phyloP scores from a whole-genome alignment of 1,284 basidiomycete genomes.

The Kwoniella shivajii region DNA sequence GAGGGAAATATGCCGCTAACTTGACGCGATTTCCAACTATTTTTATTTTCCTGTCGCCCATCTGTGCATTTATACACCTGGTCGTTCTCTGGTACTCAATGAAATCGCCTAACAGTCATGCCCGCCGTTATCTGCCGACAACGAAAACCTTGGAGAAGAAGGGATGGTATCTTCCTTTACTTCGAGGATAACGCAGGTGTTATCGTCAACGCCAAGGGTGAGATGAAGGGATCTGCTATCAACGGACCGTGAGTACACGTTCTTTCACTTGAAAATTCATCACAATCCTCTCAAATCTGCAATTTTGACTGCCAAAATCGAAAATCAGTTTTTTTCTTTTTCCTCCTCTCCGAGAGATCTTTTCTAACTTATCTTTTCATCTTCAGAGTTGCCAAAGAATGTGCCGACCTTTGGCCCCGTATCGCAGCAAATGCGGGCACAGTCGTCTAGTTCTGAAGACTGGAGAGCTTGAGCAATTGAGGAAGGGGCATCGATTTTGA shows the following conservation, averaged over 20 bases:
- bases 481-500: neutral
- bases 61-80: no score
- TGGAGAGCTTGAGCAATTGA: neutral
- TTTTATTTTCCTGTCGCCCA: neutral
- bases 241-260: constrained; percentile 70
- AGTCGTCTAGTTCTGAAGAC: constrained; percentile 67
- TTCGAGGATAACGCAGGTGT: constrained; percentile 97
- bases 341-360: no score
- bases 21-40: neutral
- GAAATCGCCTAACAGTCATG: constrained; percentile 67
- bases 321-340: no score
- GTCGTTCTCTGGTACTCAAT: no score
- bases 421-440: constrained; percentile 98
- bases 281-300: no score
- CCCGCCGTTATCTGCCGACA: constrained; percentile 96
- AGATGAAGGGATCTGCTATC: constrained; percentile 99
- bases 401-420: constrained; percentile 98
- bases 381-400: constrained; percentile 53
- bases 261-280: neutral
- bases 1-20: no score
- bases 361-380: constrained; percentile 3
- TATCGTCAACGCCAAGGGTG: constrained; percentile 95
- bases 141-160: constrained; percentile 97
- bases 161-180: constrained; percentile 98
- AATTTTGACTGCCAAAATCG: no score